phyloP scores from a whole-genome alignment of 768 basidiomycete genomes.

The Suillus luteus region DNA sequence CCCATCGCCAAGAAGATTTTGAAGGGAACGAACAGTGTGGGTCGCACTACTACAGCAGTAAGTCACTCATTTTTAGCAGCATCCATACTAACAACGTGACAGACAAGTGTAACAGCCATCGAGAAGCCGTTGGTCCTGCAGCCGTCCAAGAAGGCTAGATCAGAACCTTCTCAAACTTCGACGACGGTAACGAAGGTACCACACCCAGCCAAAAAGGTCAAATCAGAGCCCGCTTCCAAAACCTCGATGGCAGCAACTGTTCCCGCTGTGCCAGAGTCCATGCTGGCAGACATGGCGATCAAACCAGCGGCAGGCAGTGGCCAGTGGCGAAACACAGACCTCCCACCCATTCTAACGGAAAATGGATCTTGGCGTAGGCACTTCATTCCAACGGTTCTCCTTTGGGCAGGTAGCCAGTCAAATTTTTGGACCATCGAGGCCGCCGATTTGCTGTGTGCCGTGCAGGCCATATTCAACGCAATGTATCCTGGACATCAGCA shows the following conservation, averaged over 20 bases:
- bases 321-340: neutral
- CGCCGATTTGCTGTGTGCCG: neutral
- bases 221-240: neutral
- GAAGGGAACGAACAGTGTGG: neutral
- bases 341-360: neutral
- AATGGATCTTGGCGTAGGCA: neutral
- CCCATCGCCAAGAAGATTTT: neutral
- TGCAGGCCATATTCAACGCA: slow-evolving; percentile 13
- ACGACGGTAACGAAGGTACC: neutral
- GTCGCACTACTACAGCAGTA: neutral
- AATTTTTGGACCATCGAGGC: slow-evolving; percentile 14
- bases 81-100: neutral
- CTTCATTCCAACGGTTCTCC: neutral
- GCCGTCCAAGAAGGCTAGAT: neutral
- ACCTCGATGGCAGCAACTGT: neutral
- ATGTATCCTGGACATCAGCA: slow-evolving; percentile 11
- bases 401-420: slow-evolving; percentile 14
- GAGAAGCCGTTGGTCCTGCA: neutral
- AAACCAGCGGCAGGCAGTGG: neutral
- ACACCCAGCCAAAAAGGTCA: neutral
- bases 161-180: neutral
- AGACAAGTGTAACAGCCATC: neutral
- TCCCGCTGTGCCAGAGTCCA: neutral
- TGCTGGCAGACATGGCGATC: neutral
- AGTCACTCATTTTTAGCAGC: neutral